These are phyloP conservation scores for Eucalyptus erythrocorys DNA, from an alignment of 345 rosid genomes.

Conservation along the genomic window DNA sequence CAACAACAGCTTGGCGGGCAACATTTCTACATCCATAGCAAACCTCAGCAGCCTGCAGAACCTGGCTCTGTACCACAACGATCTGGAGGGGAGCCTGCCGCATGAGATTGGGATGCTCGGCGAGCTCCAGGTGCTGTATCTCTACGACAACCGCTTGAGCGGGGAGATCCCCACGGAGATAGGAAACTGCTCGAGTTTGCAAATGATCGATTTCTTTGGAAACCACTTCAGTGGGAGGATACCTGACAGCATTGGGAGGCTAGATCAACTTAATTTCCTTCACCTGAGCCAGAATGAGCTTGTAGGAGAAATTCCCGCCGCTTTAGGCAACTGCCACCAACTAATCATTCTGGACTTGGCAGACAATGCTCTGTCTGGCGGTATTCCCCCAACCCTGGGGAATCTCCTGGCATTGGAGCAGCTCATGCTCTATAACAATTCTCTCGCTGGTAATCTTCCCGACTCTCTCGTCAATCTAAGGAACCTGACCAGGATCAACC, in stretches of 20 bases:
- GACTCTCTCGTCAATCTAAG: constrained; percentile 35
- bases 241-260: constrained; percentile 45
- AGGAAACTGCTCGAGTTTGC: constrained; percentile 68
- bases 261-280: constrained; percentile 46
- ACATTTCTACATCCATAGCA: constrained; percentile 41
- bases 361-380: constrained; percentile 61
- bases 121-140: constrained; percentile 47
- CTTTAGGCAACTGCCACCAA: constrained; percentile 62
- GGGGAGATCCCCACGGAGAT: constrained; percentile 77
- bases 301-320: constrained; percentile 50
- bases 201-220: constrained; percentile 73
- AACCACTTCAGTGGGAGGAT: constrained; percentile 66
- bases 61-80: constrained; percentile 69
- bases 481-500: constrained; percentile 81
- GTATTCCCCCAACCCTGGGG: constrained; percentile 50
- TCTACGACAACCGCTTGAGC: constrained; percentile 59
- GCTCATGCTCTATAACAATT: constrained; percentile 91
- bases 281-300: constrained; percentile 81
- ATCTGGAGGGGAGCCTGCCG: constrained; percentile 57
- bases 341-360: constrained; percentile 78
- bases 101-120: constrained; percentile 44
- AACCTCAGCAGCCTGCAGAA: constrained; percentile 64
- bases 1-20: constrained; percentile 80
- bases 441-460: constrained; percentile 69
- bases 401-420: constrained; percentile 41